A percentile compares a stretch with the other conserved stretches of the same genome.
These are phyloP conservation scores for Gossypium mustelinum DNA, from an alignment of 345 rosid genomes.

Conservation along the genomic window DNA sequence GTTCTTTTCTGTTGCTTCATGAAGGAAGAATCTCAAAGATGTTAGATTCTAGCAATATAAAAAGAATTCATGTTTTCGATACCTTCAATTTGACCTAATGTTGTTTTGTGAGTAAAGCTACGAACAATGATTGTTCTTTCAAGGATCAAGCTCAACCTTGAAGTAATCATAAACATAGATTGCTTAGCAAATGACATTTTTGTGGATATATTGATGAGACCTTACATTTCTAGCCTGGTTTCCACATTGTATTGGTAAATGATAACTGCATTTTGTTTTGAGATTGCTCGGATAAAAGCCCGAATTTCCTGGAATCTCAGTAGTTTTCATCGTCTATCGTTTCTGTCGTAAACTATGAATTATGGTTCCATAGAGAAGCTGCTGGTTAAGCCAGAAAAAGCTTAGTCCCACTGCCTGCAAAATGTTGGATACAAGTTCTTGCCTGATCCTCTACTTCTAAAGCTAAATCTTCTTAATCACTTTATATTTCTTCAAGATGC, in stretches of 20 bases:
- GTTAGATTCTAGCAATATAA: neutral
- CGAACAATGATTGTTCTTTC: too few species aligned
- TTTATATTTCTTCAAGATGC: constrained; percentile 2
- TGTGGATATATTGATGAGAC: neutral
- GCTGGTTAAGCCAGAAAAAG: neutral
- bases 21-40: neutral
- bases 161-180: too few species aligned
- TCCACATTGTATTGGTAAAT: neutral
- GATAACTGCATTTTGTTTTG: neutral
- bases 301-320: neutral
- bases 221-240: neutral
- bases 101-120: too few species aligned
- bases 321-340: neutral
- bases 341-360: neutral
- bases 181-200: too few species aligned
- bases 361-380: neutral
- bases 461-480: neutral
- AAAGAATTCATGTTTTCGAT: neutral
- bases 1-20: neutral
- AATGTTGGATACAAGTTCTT: neutral
- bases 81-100: neutral
- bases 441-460: neutral
- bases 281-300: neutral
- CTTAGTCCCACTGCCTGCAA: neutral
- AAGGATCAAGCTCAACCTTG: too few species aligned